Evolutionary conservation across 1,284 basidiomycete species (phyloP), one percentile per base, ranked within the genome.

Genomic region (Cutaneotrichosporon sp.): DNA sequence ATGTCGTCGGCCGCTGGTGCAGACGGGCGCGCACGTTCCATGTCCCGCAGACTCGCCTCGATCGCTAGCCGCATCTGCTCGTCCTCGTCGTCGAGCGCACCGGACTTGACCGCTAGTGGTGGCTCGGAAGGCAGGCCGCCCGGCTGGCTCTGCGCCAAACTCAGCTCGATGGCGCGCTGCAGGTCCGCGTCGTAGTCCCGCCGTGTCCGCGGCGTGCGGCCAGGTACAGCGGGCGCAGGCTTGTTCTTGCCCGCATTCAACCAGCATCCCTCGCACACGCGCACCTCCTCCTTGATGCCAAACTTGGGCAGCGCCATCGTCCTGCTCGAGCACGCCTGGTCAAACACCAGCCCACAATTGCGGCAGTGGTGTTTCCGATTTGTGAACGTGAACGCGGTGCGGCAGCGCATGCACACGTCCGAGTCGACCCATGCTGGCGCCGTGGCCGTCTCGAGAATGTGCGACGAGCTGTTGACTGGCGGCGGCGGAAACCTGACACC

Each of bases 291-390:
- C 3, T 85, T 81, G 64, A 98, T 93, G 12, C 96, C 96, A 67
- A 90, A 97, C 72, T 93, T 89, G 1, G 96, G 93, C 13, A 98
- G 78, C 0, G 90, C 77, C 76, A 91, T 83, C 2, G 80, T 80
- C 74, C 91, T 89, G 37, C 87, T 85, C 1, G 91, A 93, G 74
- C 96, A 99, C 50, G 85, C 81, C 57, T 94, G 90, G 75, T 97
- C 93, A 68, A 97, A 98, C 17, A 98, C 90, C 66, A 88, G 85
- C 9, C 96, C 96, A 73, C 96, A 99, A 74, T 97, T 97, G 8
- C 96, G 84, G 73, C 96, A 99, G 72, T 99, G 96, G 69, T 98
- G 96, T 72, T 97, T 97, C 54, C 96, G 84, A 69, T 97, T 97
- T 38, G 93, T 97, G 66, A 97, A 94, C 1, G 86, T 85, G 76